Conservation (phyloP, 352 stramenopile species). For the Pythium monospermum region DNA sequence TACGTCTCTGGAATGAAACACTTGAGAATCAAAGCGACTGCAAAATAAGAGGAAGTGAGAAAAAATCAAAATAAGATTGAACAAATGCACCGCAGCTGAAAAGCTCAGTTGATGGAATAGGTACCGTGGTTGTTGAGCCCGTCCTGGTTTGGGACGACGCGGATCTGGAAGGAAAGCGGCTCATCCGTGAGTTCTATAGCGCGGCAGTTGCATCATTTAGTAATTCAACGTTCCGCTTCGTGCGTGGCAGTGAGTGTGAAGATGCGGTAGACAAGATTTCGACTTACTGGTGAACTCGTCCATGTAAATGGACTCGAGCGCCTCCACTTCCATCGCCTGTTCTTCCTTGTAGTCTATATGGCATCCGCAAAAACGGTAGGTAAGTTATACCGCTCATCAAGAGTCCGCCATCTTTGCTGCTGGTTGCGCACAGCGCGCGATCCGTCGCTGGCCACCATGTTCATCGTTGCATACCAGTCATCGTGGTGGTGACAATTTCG, state of each 20-base stretch:
- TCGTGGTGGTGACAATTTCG: slow-evolving; percentile 22
- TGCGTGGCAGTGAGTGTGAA: not conserved
- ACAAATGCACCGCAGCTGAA: too few relatives aligned
- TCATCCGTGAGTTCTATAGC: slow-evolving; percentile 73
- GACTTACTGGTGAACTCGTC: slow-evolving; percentile 83
- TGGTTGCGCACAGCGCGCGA: too few relatives aligned
- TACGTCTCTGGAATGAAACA: slow-evolving; percentile 76
- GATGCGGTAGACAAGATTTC: not conserved
- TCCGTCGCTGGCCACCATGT: not conserved
- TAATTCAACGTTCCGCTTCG: too few relatives aligned
- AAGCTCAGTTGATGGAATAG: too few relatives aligned
- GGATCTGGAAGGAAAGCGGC: slow-evolving; percentile 67
- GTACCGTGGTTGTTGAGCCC: slow-evolving; percentile 78
- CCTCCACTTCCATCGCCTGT: slow-evolving; percentile 86
- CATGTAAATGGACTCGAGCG: slow-evolving; percentile 88
- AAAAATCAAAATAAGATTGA: too few relatives aligned
- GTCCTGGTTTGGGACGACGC: slow-evolving; percentile 82
- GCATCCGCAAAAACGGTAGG: not conserved
- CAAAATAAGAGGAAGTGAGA: too few relatives aligned
- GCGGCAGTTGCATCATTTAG: too few relatives aligned
- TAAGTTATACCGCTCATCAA: too few relatives aligned
- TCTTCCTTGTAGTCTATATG: slow-evolving; percentile 82
- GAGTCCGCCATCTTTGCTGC: too few relatives aligned
- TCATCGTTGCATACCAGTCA: slow-evolving; percentile 26
- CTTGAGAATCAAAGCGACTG: slow-evolving; percentile 71